Conservation (phyloP, 1,284 basidiomycete genomes). For the Malassezia caprae region DNA sequence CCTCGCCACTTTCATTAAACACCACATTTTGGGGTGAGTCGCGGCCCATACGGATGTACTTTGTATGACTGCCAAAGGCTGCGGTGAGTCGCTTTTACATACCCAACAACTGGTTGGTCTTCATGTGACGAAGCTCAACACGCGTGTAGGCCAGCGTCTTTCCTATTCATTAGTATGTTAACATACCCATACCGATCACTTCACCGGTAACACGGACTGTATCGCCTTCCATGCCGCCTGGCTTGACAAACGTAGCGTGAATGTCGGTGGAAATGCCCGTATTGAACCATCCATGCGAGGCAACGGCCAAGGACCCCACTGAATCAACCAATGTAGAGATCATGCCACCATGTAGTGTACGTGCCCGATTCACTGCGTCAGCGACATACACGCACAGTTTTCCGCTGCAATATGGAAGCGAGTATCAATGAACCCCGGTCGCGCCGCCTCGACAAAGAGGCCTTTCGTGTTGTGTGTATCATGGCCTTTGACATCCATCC, state of each 20-base stretch:
- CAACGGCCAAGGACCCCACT: constrained; percentile 69
- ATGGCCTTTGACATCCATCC: constrained; percentile 25
- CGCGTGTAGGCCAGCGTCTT: constrained; percentile 41
- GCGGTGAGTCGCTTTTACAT: neutral
- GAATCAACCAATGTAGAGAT: constrained; percentile 76
- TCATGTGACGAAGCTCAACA: constrained; percentile 35
- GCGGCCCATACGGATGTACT: constrained; percentile 69
- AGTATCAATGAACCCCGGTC: constrained; percentile 28
- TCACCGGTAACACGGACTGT: constrained; percentile 21
- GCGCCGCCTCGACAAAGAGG: constrained; percentile 24
- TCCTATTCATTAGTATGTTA: constrained; percentile 9
- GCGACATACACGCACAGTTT: constrained; percentile 19
- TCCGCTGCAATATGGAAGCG: constrained; percentile 23
- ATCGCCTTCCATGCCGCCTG: constrained; percentile 53
- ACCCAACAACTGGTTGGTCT: constrained; percentile 25
- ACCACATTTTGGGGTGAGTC: constrained; percentile 66
- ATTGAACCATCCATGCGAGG: constrained; percentile 69
- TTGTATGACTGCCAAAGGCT: constrained; percentile 58
- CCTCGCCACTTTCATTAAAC: constrained; percentile 67
- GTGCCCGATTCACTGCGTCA: constrained; percentile 31
- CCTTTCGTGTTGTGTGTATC: constrained; percentile 31
- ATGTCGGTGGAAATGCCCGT: constrained; percentile 80
- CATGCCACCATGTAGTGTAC: constrained; percentile 67
- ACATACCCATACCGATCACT: constrained; percentile 29
- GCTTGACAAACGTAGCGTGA: constrained; percentile 67